These are phyloP conservation scores for Fusarium poae DNA, from an alignment of 2,329 filamentous ascomycete species.

Conservation along the genomic window DNA sequence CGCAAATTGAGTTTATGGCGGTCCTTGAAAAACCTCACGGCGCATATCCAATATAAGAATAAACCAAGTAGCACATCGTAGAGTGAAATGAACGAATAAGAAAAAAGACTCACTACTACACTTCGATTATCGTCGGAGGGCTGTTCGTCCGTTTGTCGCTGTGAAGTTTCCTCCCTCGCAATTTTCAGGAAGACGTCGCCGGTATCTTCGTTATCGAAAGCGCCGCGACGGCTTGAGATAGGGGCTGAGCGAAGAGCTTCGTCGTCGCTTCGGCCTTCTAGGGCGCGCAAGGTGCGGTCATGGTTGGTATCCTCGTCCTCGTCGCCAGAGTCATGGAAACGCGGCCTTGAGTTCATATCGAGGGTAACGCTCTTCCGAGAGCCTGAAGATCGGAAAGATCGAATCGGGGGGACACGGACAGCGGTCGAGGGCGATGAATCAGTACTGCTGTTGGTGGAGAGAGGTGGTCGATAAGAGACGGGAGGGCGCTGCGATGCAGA, in stretches of 20 bases:
- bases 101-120: constrained; percentile 60
- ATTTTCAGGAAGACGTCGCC: constrained; percentile 72
- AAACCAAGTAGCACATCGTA: constrained; percentile 17
- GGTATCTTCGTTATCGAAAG: constrained; percentile 63
- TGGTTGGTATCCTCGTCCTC: constrained; percentile 60
- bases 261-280: constrained; percentile 59
- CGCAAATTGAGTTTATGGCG: constrained; percentile 6
- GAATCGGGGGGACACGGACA: constrained; percentile 66
- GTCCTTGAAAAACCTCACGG: constrained; percentile 7
- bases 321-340: constrained; percentile 60
- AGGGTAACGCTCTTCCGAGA: constrained; percentile 67
- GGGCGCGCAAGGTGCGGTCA: constrained; percentile 64
- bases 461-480: constrained; percentile 63
- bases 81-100: background rate
- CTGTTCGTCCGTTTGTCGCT: constrained; percentile 55
- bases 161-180: constrained; percentile 65
- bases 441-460: constrained; percentile 47
- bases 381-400: constrained; percentile 68
- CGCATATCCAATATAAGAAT: constrained; percentile 13
- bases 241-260: constrained; percentile 56
- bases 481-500: constrained; percentile 59
- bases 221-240: constrained; percentile 54
- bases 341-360: constrained; percentile 65
- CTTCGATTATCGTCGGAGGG: constrained; percentile 54
- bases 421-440: constrained; percentile 53